phyloP scores from a whole-genome alignment of 768 basidiomycete species.

The Exsudoporus frostii region DNA sequence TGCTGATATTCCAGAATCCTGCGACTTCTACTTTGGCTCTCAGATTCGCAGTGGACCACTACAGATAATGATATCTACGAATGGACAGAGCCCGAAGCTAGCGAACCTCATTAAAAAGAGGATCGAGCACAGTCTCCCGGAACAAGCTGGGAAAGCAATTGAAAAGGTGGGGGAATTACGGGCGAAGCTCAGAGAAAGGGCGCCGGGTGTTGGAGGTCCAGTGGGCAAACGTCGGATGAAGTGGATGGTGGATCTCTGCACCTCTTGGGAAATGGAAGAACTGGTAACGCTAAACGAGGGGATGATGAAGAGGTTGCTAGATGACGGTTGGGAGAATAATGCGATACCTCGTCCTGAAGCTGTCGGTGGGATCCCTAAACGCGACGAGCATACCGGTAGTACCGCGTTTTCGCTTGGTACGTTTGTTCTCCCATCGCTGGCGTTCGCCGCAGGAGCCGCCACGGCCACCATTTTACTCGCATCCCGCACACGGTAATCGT shows the following conservation, averaged over 20 bases:
- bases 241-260: slow-evolving; percentile 89
- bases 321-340: slow-evolving; percentile 82
- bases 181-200: slow-evolving; percentile 67
- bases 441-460: slow-evolving; percentile 44
- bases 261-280: slow-evolving; percentile 81
- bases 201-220: slow-evolving; percentile 78
- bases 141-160: slow-evolving; percentile 73
- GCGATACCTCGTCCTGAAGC: slow-evolving; percentile 44
- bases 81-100: slow-evolving; percentile 88
- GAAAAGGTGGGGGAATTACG: slow-evolving; percentile 76
- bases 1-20: slow-evolving; percentile 91
- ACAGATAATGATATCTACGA: slow-evolving; percentile 95
- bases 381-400: background rate
- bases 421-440: slow-evolving; percentile 32
- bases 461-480: slow-evolving; percentile 34
- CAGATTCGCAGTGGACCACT: slow-evolving; percentile 88
- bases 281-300: slow-evolving; percentile 66
- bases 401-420: slow-evolving; percentile 6
- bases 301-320: slow-evolving; percentile 62
- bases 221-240: slow-evolving; percentile 80
- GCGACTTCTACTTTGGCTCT: slow-evolving; percentile 98
- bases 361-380: slow-evolving; percentile 32
- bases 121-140: slow-evolving; percentile 68
- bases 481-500: slow-evolving; percentile 31
- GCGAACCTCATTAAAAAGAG: slow-evolving; percentile 76